These are phyloP conservation scores for Plasmodium cynomolgi DNA, from an alignment of 169 alveolate genomes.

Conservation along the genomic window DNA sequence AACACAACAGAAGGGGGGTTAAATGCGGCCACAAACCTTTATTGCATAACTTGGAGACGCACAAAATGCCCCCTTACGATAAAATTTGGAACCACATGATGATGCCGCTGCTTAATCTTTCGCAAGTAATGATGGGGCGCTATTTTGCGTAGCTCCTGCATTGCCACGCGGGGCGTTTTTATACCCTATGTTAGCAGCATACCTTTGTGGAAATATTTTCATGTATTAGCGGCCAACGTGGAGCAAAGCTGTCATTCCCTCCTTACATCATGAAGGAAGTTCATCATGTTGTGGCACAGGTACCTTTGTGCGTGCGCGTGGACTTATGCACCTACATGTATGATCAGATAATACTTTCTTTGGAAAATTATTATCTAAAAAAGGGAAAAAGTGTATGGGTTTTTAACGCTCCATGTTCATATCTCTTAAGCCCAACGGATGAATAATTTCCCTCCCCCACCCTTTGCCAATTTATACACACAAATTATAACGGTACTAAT, in stretches of 20 bases:
- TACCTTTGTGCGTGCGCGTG: not conserved
- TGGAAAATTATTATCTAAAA: not conserved
- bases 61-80: not conserved
- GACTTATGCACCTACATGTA: not conserved
- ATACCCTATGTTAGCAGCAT: not conserved
- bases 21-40: not conserved
- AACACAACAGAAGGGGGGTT: not conserved
- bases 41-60: not conserved
- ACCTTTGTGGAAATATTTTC: not conserved
- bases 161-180: not conserved
- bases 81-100: not conserved
- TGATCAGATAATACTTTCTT: not conserved
- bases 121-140: not conserved
- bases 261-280: not conserved
- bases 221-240: not conserved
- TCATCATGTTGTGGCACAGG: not conserved
- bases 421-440: not conserved
- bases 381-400: not conserved
- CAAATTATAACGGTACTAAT: not conserved
- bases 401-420: not conserved
- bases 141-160: not conserved
- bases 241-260: not conserved
- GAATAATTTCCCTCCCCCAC: not conserved
- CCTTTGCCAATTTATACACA: not conserved
- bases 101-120: not conserved